Evolutionary conservation across 1,139 yeast species (phyloP), one percentile per base, ranked within the genome.

Genomic region (Debaryomyces robertsiae): DNA sequence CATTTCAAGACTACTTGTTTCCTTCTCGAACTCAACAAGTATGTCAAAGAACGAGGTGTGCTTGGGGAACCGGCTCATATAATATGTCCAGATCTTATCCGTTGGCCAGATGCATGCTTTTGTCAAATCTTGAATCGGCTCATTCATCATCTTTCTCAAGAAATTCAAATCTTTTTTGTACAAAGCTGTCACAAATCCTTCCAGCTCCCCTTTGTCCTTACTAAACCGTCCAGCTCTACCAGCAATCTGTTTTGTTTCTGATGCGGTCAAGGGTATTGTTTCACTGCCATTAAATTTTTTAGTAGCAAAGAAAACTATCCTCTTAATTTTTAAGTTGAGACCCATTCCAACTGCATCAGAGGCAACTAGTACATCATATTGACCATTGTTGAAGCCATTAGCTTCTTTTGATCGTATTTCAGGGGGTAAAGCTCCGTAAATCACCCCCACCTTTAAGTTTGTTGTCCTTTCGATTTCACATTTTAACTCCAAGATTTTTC

Each of bases 301-400:
- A 17, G 78, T 69, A 0, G 83, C 74, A 22, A 84, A 78, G 54
- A 93, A 91, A 1, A 93, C 77, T 11, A 93, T 78, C 43, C 98
- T 68, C 46, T 82, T 81, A 49, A 93, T 90, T 18, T 85, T 83
- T 53, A 93, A 70, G 55, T 93, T 93, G 40, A 93, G 72, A 0
- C 99, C 99, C 98, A 93, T 93, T 2, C 98, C 98, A 44, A 93
- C 81, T 0, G 99, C 99, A 67, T 93, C 98, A 1, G 97, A 87
- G 0, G 98, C 98, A 3, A 93, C 88, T 34, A 93, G 67, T 16
- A 86, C 76, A 53, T 91, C 94, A 47, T 81, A 84, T 33, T 77
- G 76, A 3, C 94, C 94, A 16, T 60, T 65, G 54, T 93, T 93
- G 60, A 93, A 93, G 31, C 79, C 71, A 25, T 70, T 64, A 0